These are phyloP conservation scores for Penicillium fuscoglaucum DNA, from an alignment of 2,329 filamentous ascomycete species.

Conservation along the genomic window DNA sequence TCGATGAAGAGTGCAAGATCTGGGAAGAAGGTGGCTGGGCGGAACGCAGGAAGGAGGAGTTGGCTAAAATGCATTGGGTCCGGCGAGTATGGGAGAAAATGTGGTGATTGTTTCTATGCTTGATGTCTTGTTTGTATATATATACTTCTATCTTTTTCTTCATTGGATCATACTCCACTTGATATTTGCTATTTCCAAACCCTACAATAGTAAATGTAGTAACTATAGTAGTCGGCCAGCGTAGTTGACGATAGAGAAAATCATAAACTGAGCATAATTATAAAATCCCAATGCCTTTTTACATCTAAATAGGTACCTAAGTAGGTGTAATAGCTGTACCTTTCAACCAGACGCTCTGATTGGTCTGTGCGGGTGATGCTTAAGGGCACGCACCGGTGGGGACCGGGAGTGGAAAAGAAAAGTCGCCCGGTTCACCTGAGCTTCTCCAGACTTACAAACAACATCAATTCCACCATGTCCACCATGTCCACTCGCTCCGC, in stretches of 20 bases:
- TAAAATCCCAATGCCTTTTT: neutral
- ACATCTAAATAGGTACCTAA: neutral
- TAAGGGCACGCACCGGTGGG: conserved; percentile 14
- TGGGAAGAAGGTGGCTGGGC: conserved; percentile 37
- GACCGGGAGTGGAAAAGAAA: conserved; percentile 18
- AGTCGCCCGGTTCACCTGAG: conserved; percentile 16
- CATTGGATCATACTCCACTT: neutral
- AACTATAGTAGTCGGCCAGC: neutral
- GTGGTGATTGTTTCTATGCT: conserved; percentile 22
- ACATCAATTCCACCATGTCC: conserved; percentile 10
- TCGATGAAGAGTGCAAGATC: conserved; percentile 36
- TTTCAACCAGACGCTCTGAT: conserved; percentile 13
- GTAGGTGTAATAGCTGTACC: neutral
- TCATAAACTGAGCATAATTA: too few species aligned
- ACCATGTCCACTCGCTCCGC: conserved; percentile 38
- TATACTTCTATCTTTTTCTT: neutral
- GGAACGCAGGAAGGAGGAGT: conserved; percentile 30
- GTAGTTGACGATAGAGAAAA: neutral
- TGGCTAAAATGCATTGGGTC: conserved; percentile 32
- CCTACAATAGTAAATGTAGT: neutral
- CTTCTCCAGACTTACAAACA: conserved; percentile 1
- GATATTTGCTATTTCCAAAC: neutral
- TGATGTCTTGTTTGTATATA: neutral
- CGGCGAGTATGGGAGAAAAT: conserved; percentile 35
- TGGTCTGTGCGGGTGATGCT: conserved; percentile 8